Evolutionary conservation across 2,329 filamentous ascomycete species (phyloP).

Genomic region (Colletotrichum musicola): DNA sequence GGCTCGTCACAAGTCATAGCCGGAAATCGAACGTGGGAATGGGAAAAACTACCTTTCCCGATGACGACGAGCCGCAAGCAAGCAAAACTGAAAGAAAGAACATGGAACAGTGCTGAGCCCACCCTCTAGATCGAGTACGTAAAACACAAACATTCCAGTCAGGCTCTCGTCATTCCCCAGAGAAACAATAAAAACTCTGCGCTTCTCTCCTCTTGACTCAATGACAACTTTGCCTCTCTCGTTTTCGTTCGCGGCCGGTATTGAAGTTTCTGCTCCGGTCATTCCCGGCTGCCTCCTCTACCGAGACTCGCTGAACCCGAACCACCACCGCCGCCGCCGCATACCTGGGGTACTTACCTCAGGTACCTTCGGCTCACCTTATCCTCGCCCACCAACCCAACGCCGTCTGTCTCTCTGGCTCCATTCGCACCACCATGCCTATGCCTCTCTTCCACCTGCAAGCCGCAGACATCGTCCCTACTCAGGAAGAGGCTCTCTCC

Average conservation of each 20-base stretch:
- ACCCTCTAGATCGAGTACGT: not conserved
- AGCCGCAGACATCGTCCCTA: not conserved
- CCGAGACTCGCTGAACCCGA: not conserved
- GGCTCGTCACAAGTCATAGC: constrained; percentile 12
- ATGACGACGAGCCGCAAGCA: constrained; percentile 14
- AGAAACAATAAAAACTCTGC: not conserved
- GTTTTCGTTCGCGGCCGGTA: not conserved
- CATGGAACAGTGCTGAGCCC: not conserved
- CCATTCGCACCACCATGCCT: not conserved
- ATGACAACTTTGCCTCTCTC: constrained; percentile 1
- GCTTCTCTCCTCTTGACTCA: not conserved
- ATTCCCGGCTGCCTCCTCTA: constrained; percentile 3
- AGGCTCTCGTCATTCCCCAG: not conserved
- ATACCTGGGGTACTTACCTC: not conserved
- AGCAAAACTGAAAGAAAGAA: not conserved
- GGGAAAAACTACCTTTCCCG: constrained; percentile 6
- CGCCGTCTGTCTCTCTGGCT: no score
- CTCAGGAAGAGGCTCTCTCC: not conserved
- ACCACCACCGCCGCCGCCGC: not conserved
- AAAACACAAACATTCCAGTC: constrained; percentile 14
- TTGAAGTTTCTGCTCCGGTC: not conserved
- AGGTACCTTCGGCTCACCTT: no score
- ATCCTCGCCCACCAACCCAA: no score
- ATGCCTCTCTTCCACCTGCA: not conserved
- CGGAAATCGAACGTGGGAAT: not conserved